Base-by-base conservation (phyloP, 2,329 filamentous ascomycete genomes). In the Cladosporium halotolerans region DNA sequence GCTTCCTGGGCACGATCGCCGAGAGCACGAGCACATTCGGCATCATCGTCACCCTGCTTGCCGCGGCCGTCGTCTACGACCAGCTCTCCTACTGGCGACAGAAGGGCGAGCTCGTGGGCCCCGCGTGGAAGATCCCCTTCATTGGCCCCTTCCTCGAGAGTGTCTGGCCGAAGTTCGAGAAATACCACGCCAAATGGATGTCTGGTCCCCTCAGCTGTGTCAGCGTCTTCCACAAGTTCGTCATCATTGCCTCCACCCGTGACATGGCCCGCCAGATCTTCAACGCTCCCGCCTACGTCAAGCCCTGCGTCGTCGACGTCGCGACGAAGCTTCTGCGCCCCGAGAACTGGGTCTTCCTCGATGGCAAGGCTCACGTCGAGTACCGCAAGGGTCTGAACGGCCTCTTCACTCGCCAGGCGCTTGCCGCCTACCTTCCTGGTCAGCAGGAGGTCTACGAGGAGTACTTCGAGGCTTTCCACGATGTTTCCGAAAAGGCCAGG, bases 191-290 rank as follows among this genome's bases (percentile, higher is more conserved):
- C 57, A 96, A 97, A 79, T 99, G 93, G 93, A 72, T 80, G 64
- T 95, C 89, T 67, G 93, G 88, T 44, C 85, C 88, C 45, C 78
- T 99, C 63, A 96, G 91, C 78, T 99, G 93, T 68, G 93, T 99
- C 57, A 96, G 91, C 2, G 90, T 99, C 65, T 99, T 99, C 77
- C 93, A 99, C 83, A 99, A 97, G 89, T 99, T 99, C 70, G 93
- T 97, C 60, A 90, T 99, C 54, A 96, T 99, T 69, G 92, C 91
- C 33, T 95, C 91, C 14, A 90, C 86, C 49, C 89, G 93, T 66
- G 93, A 97, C 68, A 89, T 97, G 81, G 87, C 92, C 55, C 87
- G 92, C 64, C 97, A 97, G 73, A 86, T 97, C 63, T 91, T 97
- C 81, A 97, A 96, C 74, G 95, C 91, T 16, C 93, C 93, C 23